Evolutionary conservation across 106 monocot genomes (phyloP), one percentile per base, ranked within the genome.

Genomic region (Chionographis japonica): DNA sequence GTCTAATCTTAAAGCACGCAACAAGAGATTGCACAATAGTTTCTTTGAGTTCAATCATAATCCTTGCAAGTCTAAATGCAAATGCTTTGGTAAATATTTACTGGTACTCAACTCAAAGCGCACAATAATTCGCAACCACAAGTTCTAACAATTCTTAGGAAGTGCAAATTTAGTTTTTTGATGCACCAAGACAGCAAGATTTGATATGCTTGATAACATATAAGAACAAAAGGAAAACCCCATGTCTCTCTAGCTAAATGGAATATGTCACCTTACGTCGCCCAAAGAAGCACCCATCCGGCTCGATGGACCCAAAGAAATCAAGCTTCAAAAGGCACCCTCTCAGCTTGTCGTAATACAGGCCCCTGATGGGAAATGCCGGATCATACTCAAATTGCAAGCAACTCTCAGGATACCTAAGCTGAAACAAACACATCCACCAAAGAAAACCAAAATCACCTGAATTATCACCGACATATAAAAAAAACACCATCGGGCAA

Each of bases 291-390:
- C 92, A 97, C 13, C 97, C 92, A 79, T 92, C 92, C 4, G 81
- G 77, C 69, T 97, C 97, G 42, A 97, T 97, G 54, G 97, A 97
- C 12, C 97, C 97, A 69, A 97, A 97, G 67, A 97, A 97, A 73
- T 97, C 97, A 27, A 97, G 80, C 75, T 97, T 97, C 71, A 97
- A 58, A 69, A 97, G 92, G 69, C 92, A 92, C 3, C 97, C 97
- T 53, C 83, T 92, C 49, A 84, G 69, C 71, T 58, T 86, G 62
- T 97, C 97, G 79, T 87, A 97, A 54, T 87, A 92, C 15, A 97
- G 72, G 37, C 97, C 97, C 68, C 97, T 89, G 72, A 92, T 87
- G 12, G 97, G 97, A 79, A 97, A 97, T 40, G 58, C 54, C 5
- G 85, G 77, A 60, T 97, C 97, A 68, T 97, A 97, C 61, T 87